Evolutionary conservation across 345 rosid genomes (phyloP).

Genomic region (Dipteronia sinensis): DNA sequence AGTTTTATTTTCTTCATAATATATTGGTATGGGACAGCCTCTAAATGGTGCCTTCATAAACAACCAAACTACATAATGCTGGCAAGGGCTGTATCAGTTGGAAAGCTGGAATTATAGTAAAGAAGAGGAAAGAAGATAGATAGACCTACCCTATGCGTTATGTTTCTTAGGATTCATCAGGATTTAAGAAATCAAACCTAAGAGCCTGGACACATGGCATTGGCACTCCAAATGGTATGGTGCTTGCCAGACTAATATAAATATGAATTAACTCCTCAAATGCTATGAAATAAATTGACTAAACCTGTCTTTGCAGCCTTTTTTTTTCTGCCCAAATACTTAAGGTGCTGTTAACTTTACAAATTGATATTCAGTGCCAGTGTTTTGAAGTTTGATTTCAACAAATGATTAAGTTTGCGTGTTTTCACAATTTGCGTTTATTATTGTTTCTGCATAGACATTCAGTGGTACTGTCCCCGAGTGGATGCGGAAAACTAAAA

Average conservation of each 20-base stretch:
- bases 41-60: too few species aligned
- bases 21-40: too few species aligned
- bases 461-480: conserved; percentile 63
- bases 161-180: too few species aligned
- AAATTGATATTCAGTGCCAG: neutral
- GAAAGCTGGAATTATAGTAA: too few species aligned
- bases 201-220: neutral
- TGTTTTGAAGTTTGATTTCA: conserved; percentile 7
- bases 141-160: too few species aligned
- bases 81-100: too few species aligned
- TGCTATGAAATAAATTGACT: neutral
- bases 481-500: conserved; percentile 66
- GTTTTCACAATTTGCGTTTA: conserved; percentile 10
- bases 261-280: neutral
- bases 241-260: neutral
- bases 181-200: too few species aligned
- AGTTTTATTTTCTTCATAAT: too few species aligned
- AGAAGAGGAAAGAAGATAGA: too few species aligned
- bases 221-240: neutral
- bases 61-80: too few species aligned
- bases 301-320: neutral
- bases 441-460: conserved; percentile 51
- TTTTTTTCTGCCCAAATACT: neutral
- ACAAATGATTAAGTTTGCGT: neutral
- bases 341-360: neutral